These are phyloP conservation scores for Talaromyces amestolkiae DNA, from an alignment of 2,329 filamentous ascomycete genomes.

Conservation along the genomic window DNA sequence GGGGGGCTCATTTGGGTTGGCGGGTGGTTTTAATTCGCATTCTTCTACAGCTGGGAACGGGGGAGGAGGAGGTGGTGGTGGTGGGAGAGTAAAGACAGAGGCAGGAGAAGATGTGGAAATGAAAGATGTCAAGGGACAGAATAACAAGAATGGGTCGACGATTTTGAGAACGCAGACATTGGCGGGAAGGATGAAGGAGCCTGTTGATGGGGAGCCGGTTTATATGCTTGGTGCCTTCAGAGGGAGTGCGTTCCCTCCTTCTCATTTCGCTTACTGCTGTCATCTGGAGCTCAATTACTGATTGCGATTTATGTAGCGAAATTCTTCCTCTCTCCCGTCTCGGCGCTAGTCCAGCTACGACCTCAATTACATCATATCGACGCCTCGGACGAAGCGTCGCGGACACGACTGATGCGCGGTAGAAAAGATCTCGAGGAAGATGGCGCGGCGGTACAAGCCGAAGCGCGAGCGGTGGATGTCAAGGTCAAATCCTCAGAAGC, in stretches of 20 bases:
- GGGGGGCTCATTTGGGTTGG: constrained; percentile 68
- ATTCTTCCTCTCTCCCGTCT: constrained; percentile 74
- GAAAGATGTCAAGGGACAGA: constrained; percentile 30
- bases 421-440: constrained; percentile 47
- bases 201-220: constrained; percentile 65
- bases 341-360: constrained; percentile 80
- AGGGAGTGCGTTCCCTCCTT: constrained; percentile 58
- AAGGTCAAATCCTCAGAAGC: constrained; percentile 75
- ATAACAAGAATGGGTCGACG: constrained; percentile 40
- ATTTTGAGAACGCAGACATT: constrained; percentile 77
- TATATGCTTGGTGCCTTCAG: constrained; percentile 94
- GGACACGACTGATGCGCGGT: constrained; percentile 32
- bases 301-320: neutral
- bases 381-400: constrained; percentile 67
- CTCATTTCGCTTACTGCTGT: neutral
- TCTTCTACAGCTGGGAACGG: constrained; percentile 27
- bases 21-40: constrained; percentile 66
- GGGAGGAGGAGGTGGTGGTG: constrained; percentile 23
- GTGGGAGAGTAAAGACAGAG: constrained; percentile 24
- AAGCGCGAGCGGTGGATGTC: constrained; percentile 78
- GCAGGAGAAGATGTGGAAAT: constrained; percentile 30
- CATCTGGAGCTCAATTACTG: neutral
- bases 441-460: constrained; percentile 42
- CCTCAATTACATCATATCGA: constrained; percentile 93
- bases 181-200: constrained; percentile 72